Conservation (phyloP, 73 alveolate genomes). For the Paraurostyla sp. region DNA sequence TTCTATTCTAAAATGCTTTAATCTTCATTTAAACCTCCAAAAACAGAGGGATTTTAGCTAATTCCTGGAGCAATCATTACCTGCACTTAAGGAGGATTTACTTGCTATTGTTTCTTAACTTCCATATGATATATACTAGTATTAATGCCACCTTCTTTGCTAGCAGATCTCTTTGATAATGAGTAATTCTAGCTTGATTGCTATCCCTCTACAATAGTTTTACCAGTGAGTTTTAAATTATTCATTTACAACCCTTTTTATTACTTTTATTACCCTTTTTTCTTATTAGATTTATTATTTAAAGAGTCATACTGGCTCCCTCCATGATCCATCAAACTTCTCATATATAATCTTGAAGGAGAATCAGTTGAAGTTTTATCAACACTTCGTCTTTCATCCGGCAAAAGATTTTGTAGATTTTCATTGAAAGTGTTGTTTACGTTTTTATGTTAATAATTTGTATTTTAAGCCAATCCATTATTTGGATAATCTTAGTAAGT, state of each 20-base stretch:
- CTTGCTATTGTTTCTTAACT: background rate
- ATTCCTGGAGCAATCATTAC: background rate
- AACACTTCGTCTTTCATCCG: constrained; percentile 20
- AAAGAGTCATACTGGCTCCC: background rate
- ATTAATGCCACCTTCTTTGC: background rate
- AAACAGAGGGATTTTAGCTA: no score
- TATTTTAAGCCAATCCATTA: background rate
- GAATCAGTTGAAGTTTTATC: constrained; percentile 46
- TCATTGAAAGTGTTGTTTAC: no score
- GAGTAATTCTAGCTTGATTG: background rate
- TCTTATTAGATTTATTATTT: background rate
- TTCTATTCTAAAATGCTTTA: no score
- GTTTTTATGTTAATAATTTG: no score
- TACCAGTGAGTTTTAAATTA: constrained; percentile 44
- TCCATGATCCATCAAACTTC: constrained; percentile 52
- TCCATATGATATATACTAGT: no score
- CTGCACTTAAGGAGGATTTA: background rate
- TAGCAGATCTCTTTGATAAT: background rate
- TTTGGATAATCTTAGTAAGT: constrained; percentile 11
- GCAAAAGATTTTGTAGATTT: background rate
- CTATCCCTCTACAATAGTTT: constrained; percentile 9
- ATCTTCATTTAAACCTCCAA: no score
- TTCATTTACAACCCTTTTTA: background rate
- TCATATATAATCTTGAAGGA: constrained; percentile 45
- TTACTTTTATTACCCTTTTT: background rate